phyloP scores from a whole-genome alignment of 331 rosid species.

The Acacia pycnantha region DNA sequence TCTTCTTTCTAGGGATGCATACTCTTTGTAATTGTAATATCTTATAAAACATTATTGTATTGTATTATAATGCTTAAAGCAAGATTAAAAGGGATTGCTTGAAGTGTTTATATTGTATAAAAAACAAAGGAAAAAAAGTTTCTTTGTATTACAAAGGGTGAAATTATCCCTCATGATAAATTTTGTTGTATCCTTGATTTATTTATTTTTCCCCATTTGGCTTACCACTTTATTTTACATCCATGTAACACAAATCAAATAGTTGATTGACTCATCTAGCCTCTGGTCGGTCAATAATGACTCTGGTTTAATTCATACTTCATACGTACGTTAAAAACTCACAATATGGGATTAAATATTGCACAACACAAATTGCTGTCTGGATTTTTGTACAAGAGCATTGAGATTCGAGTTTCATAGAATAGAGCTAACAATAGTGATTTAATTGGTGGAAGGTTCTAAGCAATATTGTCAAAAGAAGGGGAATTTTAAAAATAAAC shows the following conservation, averaged over 20 bases:
- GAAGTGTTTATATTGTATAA: slow-evolving; percentile 25
- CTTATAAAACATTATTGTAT: background rate
- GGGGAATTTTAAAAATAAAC: background rate
- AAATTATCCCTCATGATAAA: slow-evolving; percentile 7
- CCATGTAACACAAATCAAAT: background rate
- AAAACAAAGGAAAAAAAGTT: background rate
- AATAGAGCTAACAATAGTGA: background rate
- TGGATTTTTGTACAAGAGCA: background rate
- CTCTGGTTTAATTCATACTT: background rate
- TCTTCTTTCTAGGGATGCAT: slow-evolving; percentile 19
- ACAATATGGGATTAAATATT: background rate
- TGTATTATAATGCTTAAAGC: slow-evolving; percentile 24
- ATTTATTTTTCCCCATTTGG: background rate
- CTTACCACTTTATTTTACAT: background rate
- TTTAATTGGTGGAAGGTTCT: background rate
- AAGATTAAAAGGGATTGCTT: slow-evolving; percentile 30
- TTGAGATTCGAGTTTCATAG: background rate
- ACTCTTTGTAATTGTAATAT: background rate
- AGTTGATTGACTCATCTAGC: background rate
- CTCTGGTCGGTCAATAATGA: background rate
- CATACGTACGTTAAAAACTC: background rate
- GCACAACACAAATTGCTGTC: background rate
- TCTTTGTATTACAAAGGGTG: background rate
- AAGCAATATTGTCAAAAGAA: background rate
- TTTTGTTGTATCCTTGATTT: slow-evolving; percentile 4